Evolutionary conservation across 805 yeast genomes (phyloP).

Genomic region (Yarrowia porcina): DNA sequence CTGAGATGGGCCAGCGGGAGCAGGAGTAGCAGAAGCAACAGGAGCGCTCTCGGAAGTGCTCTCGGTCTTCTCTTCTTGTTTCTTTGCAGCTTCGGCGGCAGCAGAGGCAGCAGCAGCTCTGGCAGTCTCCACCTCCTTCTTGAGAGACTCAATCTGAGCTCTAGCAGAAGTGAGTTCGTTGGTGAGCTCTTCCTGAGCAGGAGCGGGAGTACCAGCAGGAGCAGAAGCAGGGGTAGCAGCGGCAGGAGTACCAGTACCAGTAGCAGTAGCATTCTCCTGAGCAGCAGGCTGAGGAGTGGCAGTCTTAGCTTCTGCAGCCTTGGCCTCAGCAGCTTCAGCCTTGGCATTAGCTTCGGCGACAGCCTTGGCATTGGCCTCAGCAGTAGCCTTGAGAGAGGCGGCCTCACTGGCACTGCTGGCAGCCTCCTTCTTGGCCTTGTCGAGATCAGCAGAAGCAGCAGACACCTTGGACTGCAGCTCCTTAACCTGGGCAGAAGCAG

Average conservation of each 20-base stretch:
- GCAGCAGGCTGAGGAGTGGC: no score
- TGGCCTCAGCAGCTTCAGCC: no score
- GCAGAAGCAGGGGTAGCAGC: not conserved
- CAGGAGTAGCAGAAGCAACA: not conserved
- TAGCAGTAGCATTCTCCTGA: no score
- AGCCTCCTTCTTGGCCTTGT: not conserved
- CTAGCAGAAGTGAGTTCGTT: constrained; percentile 1
- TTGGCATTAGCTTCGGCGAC: no score
- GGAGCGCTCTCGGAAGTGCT: not conserved
- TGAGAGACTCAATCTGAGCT: constrained; percentile 22
- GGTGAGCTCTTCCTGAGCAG: not conserved
- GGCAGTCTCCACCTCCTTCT: constrained; percentile 15
- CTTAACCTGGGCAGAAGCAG: constrained; percentile 28
- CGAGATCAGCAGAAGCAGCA: constrained; percentile 9
- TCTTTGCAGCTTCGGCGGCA: not conserved
- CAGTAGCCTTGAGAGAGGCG: not conserved
- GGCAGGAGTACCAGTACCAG: no score
- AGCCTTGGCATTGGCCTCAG: not conserved
- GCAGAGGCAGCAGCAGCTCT: not conserved
- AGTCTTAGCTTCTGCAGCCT: no score
- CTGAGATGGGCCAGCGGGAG: not conserved
- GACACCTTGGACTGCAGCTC: constrained; percentile 27
- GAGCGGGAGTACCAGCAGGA: not conserved
- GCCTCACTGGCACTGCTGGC: not conserved
- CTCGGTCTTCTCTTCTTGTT: constrained; percentile 10